Evolutionary conservation across 352 stramenopile species (phyloP).

Genomic region (Pythium coloratum): DNA sequence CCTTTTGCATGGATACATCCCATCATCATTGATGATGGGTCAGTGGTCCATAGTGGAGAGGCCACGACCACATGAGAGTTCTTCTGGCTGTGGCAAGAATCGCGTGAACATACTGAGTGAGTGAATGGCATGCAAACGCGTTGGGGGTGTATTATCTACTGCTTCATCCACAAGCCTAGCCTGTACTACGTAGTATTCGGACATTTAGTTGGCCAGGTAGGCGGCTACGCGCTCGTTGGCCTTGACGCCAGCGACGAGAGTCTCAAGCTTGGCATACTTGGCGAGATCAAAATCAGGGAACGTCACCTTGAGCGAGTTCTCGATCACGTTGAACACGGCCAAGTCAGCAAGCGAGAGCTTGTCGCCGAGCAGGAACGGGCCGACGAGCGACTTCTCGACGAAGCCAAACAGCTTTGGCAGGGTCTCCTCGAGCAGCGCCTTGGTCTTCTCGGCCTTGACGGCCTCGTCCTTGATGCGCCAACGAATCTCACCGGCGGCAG

Average conservation of each 20-base stretch:
- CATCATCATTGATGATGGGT: too few species aligned
- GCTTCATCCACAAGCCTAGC: background rate
- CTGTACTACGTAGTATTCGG: background rate
- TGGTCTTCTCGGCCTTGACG: constrained; percentile 44
- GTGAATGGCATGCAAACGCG: too few species aligned
- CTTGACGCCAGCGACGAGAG: constrained; percentile 23
- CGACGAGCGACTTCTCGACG: constrained; percentile 47
- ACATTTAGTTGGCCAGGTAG: constrained; percentile 30
- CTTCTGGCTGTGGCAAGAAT: too few species aligned
- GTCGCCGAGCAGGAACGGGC: constrained; percentile 55
- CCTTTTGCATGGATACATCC: too few species aligned
- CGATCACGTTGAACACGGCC: constrained; percentile 39
- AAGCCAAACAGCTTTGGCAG: constrained; percentile 37
- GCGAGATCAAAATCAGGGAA: constrained; percentile 28
- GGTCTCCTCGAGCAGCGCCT: constrained; percentile 39
- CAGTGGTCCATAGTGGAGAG: too few species aligned
- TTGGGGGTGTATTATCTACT: constrained; percentile 9
- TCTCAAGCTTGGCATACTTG: constrained; percentile 31
- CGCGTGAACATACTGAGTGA: too few species aligned
- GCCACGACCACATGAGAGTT: too few species aligned
- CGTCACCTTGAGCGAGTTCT: constrained; percentile 36
- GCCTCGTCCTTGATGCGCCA: constrained; percentile 37
- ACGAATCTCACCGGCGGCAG: constrained; percentile 33
- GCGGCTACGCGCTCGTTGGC: constrained; percentile 26
- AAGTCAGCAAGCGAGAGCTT: constrained; percentile 43